Evolutionary conservation across 306 rosid species (phyloP).

Genomic region (Cucurbita moschata): DNA sequence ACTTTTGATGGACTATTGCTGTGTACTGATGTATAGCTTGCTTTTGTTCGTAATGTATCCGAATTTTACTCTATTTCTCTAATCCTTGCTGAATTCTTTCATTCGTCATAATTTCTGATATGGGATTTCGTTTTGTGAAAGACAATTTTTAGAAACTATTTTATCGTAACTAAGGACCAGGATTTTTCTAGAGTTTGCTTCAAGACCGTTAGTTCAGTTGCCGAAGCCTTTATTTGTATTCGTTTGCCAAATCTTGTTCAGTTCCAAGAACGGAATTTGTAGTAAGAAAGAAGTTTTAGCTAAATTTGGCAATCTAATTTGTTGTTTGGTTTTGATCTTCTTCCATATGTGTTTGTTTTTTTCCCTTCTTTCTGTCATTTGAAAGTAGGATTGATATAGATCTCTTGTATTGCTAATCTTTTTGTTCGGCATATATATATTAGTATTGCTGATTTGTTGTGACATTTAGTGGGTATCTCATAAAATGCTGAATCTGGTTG

Average conservation of each 20-base stretch:
- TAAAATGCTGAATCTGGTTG: slow-evolving; percentile 9
- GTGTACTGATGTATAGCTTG: background rate
- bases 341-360: no score
- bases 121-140: no score
- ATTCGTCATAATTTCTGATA: background rate
- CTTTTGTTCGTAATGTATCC: background rate
- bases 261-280: no score
- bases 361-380: background rate
- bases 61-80: background rate
- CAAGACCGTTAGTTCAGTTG: background rate
- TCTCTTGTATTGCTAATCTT: background rate
- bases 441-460: background rate
- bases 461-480: background rate
- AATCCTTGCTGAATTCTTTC: background rate
- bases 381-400: background rate
- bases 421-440: background rate
- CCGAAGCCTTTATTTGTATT: no score
- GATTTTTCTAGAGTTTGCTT: background rate
- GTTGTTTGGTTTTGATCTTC: background rate
- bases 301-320: background rate
- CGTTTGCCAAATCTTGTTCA: no score
- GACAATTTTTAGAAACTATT: background rate
- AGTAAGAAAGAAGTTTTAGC: background rate
- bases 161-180: background rate
- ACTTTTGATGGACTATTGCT: background rate